phyloP scores from a whole-genome alignment of 495 filamentous ascomycete species.

The Podospora didyma region DNA sequence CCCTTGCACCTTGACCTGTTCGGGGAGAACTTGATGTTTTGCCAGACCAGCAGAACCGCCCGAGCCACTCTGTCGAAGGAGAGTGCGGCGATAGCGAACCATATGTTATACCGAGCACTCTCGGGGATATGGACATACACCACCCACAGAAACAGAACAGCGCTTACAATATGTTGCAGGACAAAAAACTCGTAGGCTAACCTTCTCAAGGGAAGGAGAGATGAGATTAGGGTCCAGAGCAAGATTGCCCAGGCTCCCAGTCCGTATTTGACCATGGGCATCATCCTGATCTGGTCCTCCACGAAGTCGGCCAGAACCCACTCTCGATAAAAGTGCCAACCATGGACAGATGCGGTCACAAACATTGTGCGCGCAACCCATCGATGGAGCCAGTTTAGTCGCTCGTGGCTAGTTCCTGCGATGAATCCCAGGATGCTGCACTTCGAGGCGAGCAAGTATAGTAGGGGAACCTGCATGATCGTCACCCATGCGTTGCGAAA shows the following conservation, averaged over 20 bases:
- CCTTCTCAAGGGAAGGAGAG: constrained; percentile 62
- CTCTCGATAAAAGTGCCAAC: constrained; percentile 64
- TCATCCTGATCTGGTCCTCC: constrained; percentile 53
- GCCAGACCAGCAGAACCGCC: constrained; percentile 47
- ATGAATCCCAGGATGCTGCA: constrained; percentile 68
- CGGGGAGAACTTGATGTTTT: constrained; percentile 54
- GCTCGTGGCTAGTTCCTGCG: constrained; percentile 66
- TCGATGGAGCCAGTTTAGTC: constrained; percentile 80
- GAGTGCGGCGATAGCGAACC: constrained; percentile 68
- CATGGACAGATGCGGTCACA: constrained; percentile 69
- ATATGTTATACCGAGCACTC: constrained; percentile 56
- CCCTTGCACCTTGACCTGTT: constrained; percentile 37
- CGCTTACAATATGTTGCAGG: constrained; percentile 69
- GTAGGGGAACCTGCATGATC: constrained; percentile 74
- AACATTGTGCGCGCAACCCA: constrained; percentile 75
- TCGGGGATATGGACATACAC: constrained; percentile 62
- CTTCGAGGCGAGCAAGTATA: constrained; percentile 78
- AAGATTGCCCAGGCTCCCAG: constrained; percentile 72
- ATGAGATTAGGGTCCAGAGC: constrained; percentile 65
- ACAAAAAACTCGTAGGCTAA: constrained; percentile 79
- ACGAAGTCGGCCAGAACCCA: constrained; percentile 67
- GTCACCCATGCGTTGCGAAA: constrained; percentile 75
- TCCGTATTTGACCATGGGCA: constrained; percentile 63
- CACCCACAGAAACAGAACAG: constrained; percentile 62
- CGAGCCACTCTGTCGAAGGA: constrained; percentile 66